A percentile compares a stretch with the other conserved stretches of the same genome.
Conservation (phyloP, 148 eudicot genomes). For the Vaccinium vitisidaea region DNA sequence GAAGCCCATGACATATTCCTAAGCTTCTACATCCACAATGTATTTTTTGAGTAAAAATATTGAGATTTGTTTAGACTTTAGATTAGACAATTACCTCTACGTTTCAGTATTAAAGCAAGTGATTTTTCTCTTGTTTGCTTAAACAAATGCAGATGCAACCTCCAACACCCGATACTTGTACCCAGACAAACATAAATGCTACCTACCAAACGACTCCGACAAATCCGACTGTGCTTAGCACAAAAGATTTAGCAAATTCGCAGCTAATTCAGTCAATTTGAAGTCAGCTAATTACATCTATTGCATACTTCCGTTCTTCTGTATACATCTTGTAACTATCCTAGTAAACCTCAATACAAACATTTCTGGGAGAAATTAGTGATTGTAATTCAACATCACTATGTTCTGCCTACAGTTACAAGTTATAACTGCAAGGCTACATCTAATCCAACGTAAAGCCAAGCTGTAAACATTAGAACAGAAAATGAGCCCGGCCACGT, state of each 20-base stretch:
- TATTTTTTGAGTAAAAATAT: neutral
- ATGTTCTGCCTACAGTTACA: neutral
- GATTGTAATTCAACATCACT: neutral
- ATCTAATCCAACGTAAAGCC: neutral
- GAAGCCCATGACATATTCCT: neutral
- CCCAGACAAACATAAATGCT: neutral
- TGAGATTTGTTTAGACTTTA: neutral
- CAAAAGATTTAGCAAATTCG: neutral
- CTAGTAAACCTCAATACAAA: neutral
- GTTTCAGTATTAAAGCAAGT: neutral
- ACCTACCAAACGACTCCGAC: neutral
- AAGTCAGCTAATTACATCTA: slow-evolving; percentile 2
- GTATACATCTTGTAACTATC: neutral
- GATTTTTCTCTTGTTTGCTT: neutral
- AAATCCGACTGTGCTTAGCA: neutral
- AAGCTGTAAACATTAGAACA: neutral
- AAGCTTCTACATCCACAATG: neutral
- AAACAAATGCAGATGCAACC: neutral
- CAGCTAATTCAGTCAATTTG: neutral
- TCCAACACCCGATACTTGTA: neutral
- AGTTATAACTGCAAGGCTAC: neutral
- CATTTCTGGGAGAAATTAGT: neutral
- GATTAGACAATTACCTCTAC: neutral
- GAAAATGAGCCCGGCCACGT: neutral
- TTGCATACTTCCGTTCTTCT: neutral